A percentile compares a stretch with the other conserved stretches of the same genome.
phyloP scores from a whole-genome alignment of 1,284 basidiomycete genomes.

The Trichosporon inkin region DNA sequence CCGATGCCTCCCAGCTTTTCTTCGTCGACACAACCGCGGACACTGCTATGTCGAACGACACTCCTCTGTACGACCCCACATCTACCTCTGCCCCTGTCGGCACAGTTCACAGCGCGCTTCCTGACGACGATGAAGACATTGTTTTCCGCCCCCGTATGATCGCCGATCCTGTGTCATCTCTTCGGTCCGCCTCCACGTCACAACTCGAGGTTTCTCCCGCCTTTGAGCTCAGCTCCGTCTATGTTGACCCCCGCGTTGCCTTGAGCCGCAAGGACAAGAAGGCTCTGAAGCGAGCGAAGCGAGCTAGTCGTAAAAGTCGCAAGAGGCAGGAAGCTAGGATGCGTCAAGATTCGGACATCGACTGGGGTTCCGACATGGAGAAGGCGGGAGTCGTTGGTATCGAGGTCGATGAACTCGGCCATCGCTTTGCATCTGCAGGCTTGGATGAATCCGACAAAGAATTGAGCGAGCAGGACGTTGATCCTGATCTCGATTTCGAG shows the following conservation, averaged over 20 bases:
- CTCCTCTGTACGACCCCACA: slow-evolving; percentile 29
- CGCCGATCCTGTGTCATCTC: slow-evolving; percentile 19
- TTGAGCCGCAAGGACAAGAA: slow-evolving; percentile 28
- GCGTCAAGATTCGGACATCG: slow-evolving; percentile 47
- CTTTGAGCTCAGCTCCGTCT: slow-evolving; percentile 20
- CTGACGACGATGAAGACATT: slow-evolving; percentile 42
- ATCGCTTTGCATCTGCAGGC: slow-evolving; percentile 1
- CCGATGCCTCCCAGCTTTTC: slow-evolving; percentile 17
- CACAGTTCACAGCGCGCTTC: slow-evolving; percentile 7
- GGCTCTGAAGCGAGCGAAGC: slow-evolving; percentile 32
- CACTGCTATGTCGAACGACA: slow-evolving; percentile 4
- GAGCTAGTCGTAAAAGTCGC: slow-evolving; percentile 21
- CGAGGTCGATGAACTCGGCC: slow-evolving; percentile 25
- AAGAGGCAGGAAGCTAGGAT: slow-evolving; percentile 19
- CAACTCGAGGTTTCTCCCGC: not conserved
- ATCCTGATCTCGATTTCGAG: slow-evolving; percentile 29
- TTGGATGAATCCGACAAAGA: slow-evolving; percentile 13
- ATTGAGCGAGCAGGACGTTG: slow-evolving; percentile 17
- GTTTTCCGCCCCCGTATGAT: slow-evolving; percentile 39
- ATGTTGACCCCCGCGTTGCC: slow-evolving; percentile 29
- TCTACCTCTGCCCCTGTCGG: slow-evolving; percentile 21
- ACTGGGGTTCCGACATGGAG: slow-evolving; percentile 51
- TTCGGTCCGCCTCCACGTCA: not conserved
- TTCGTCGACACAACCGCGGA: slow-evolving; percentile 24
- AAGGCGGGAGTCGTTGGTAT: slow-evolving; percentile 24